Evolutionary conservation across 108 stramenopile species (phyloP).

Genomic region (Cyclotella choctawhatcheeana): DNA sequence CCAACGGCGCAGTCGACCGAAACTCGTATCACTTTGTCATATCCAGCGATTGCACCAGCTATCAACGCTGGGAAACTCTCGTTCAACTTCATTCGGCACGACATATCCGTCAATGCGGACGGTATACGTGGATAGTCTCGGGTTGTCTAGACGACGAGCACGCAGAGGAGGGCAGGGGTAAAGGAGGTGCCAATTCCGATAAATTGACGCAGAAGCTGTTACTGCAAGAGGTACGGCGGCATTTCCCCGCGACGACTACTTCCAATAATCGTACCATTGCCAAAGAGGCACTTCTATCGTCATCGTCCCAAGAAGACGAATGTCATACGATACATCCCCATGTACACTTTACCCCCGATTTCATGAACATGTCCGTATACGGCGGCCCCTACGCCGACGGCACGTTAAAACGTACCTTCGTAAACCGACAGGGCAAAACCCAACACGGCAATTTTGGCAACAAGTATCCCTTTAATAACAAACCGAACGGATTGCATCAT

Average conservation of each 20-base stretch:
- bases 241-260: constrained; percentile 48
- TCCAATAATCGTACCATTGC: constrained; percentile 34
- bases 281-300: neutral
- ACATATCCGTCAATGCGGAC: constrained; percentile 45
- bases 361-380: constrained; percentile 52
- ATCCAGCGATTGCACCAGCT: constrained; percentile 51
- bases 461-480: constrained; percentile 62
- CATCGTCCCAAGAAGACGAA: constrained; percentile 1
- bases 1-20: neutral
- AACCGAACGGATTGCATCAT: constrained; percentile 58
- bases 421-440: constrained; percentile 39
- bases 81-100: constrained; percentile 54
- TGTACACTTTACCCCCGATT: constrained; percentile 62
- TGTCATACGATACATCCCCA: constrained; percentile 42
- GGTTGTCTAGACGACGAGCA: constrained; percentile 47
- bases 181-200: constrained; percentile 50
- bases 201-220: constrained; percentile 34
- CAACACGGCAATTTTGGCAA: constrained; percentile 50
- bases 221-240: constrained; percentile 32
- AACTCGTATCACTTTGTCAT: constrained; percentile 57
- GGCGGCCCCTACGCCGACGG: constrained; percentile 62
- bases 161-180: constrained; percentile 29
- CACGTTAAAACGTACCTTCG: constrained; percentile 36
- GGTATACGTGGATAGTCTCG: constrained; percentile 59
- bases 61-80: constrained; percentile 60